These are phyloP conservation scores for Astraeus odoratus DNA, from an alignment of 768 basidiomycete genomes.

Conservation along the genomic window DNA sequence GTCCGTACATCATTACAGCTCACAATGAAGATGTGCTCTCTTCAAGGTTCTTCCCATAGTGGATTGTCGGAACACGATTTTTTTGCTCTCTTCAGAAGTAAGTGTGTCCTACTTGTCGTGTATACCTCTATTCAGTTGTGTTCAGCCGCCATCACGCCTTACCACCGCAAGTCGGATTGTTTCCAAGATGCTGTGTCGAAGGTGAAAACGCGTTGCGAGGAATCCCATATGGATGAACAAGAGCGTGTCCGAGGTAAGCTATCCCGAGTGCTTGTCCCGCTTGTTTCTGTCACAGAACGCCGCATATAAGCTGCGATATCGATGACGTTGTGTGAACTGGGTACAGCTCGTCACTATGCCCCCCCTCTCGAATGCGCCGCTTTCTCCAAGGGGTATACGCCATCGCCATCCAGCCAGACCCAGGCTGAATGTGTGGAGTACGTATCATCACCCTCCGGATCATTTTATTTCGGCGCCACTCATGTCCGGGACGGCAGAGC, in stretches of 20 bases:
- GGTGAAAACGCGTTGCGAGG: slow-evolving; percentile 46
- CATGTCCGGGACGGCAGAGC: slow-evolving; percentile 38
- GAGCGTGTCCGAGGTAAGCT: slow-evolving; percentile 61
- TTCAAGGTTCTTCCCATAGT: slow-evolving; percentile 2
- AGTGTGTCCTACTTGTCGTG: slow-evolving; percentile 9
- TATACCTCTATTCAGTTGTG: slow-evolving; percentile 5
- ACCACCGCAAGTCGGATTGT: slow-evolving; percentile 51
- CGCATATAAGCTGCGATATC: slow-evolving; percentile 57
- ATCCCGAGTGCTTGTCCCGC: neutral
- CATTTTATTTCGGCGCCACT: neutral
- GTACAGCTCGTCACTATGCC: slow-evolving; percentile 62
- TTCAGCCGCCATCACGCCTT: slow-evolving; percentile 36
- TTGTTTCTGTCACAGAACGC: neutral
- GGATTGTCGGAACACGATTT: slow-evolving; percentile 15
- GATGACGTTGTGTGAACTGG: slow-evolving; percentile 76
- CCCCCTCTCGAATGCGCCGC: slow-evolving; percentile 57
- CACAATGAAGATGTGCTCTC: neutral
- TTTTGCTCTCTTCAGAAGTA: slow-evolving; percentile 11
- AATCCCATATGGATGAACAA: slow-evolving; percentile 53
- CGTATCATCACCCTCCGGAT: slow-evolving; percentile 7
- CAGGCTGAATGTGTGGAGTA: slow-evolving; percentile 51
- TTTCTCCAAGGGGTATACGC: slow-evolving; percentile 7
- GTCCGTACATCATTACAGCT: slow-evolving; percentile 5
- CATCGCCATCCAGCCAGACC: slow-evolving; percentile 8
- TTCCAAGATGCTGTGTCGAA: slow-evolving; percentile 46